These are phyloP conservation scores for Raffaelea deltoideospora DNA, from an alignment of 2,329 filamentous ascomycete genomes.

Conservation along the genomic window DNA sequence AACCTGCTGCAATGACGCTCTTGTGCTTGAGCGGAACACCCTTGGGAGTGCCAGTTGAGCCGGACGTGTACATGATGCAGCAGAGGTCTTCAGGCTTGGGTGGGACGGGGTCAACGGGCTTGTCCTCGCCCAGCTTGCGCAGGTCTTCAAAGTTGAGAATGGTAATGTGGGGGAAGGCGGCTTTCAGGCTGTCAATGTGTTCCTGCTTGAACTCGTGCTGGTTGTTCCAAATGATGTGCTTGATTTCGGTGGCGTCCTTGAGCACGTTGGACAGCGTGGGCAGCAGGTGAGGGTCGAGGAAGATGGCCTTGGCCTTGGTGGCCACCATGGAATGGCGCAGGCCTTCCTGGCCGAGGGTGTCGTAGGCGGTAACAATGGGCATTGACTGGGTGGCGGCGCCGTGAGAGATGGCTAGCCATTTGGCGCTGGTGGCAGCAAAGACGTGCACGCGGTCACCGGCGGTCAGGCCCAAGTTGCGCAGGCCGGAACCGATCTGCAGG, in stretches of 20 bases:
- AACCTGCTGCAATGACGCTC: slow-evolving; percentile 60
- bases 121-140: slow-evolving; percentile 39
- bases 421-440: slow-evolving; percentile 55
- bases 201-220: slow-evolving; percentile 36
- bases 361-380: slow-evolving; percentile 72
- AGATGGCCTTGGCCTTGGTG: slow-evolving; percentile 57
- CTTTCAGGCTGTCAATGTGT: slow-evolving; percentile 32
- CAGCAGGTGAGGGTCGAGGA: slow-evolving; percentile 57
- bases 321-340: slow-evolving; percentile 60
- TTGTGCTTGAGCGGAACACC: slow-evolving; percentile 63
- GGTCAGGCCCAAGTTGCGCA: slow-evolving; percentile 57
- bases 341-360: slow-evolving; percentile 64
- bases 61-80: slow-evolving; percentile 62
- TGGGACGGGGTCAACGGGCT: slow-evolving; percentile 52
- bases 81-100: slow-evolving; percentile 60
- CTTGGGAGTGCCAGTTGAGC: slow-evolving; percentile 71
- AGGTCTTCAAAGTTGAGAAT: slow-evolving; percentile 37
- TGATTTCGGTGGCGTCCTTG: slow-evolving; percentile 32
- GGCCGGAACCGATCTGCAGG: slow-evolving; percentile 51
- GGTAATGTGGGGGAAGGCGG: slow-evolving; percentile 29
- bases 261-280: slow-evolving; percentile 39
- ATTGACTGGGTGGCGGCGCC: slow-evolving; percentile 57
- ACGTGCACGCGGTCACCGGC: slow-evolving; percentile 61
- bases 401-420: slow-evolving; percentile 37
- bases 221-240: slow-evolving; percentile 38